Evolutionary conservation across 2,329 filamentous ascomycete species (phyloP).

Genomic region (Septoria linicola): DNA sequence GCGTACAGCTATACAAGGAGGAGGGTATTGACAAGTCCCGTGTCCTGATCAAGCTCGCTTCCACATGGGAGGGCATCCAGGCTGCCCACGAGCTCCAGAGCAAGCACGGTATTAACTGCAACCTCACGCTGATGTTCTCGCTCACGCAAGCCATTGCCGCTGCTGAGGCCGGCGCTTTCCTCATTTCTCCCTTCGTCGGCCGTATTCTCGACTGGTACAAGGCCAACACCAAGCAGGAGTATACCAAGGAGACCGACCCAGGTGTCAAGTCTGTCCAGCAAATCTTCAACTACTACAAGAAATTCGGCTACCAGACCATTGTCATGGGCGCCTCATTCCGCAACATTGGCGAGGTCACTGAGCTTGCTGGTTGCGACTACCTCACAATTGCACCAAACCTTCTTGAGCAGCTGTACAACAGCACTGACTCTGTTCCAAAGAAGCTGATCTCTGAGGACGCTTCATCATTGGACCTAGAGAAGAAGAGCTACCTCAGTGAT

Average conservation of each 20-base stretch:
- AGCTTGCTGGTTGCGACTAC: conserved; percentile 98
- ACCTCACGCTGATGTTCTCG: conserved; percentile 99
- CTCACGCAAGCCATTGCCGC: conserved; percentile 89
- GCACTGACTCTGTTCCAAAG: conserved; percentile 75
- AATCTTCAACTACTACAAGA: conserved; percentile 99
- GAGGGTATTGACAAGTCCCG: conserved; percentile 90
- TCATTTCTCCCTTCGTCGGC: conserved; percentile 98
- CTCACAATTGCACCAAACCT: conserved; percentile 95
- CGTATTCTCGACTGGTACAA: conserved; percentile 99
- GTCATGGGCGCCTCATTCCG: conserved; percentile 99
- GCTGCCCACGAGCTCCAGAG: conserved; percentile 94
- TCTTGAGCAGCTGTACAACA: conserved; percentile 91
- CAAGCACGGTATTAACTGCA: conserved; percentile 95
- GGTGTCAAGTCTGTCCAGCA: conserved; percentile 88
- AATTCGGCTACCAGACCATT: conserved; percentile 97
- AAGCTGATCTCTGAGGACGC: conserved; percentile 79
- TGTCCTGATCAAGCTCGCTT: conserved; percentile 96
- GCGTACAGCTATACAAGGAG: conserved; percentile 81
- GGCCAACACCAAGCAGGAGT: conserved; percentile 91
- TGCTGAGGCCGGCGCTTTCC: conserved; percentile 91
- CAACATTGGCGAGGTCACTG: conserved; percentile 92
- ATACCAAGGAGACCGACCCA: conserved; percentile 84
- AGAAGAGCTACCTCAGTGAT: conserved; percentile 86
- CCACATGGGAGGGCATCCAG: conserved; percentile 99
- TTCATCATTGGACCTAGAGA: conserved; percentile 69